These are phyloP conservation scores for Globisporangium nodosum DNA, from an alignment of 352 stramenopile genomes.

Conservation along the genomic window DNA sequence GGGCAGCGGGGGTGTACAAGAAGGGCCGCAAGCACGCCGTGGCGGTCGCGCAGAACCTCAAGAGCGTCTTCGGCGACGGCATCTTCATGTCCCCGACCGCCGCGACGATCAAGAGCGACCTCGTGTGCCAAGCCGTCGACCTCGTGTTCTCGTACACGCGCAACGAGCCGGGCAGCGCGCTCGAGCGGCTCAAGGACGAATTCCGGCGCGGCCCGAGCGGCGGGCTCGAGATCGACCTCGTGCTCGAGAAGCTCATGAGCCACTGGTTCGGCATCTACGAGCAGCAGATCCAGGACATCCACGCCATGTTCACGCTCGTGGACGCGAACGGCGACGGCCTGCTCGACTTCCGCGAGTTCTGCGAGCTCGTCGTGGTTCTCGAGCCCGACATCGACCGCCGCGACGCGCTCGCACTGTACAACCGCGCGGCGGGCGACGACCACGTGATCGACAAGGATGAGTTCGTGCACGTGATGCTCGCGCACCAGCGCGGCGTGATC, in stretches of 20 bases:
- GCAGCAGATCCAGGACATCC: constrained; percentile 70
- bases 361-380: constrained; percentile 49
- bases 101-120: constrained; percentile 45
- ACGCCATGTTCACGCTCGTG: constrained; percentile 66
- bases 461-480: constrained; percentile 71
- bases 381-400: constrained; percentile 63
- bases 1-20: constrained; percentile 57
- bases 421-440: constrained; percentile 56
- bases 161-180: constrained; percentile 29
- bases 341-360: constrained; percentile 73
- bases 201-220: constrained; percentile 15
- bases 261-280: constrained; percentile 78
- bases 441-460: constrained; percentile 79
- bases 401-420: constrained; percentile 55
- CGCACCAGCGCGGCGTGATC: constrained; percentile 61
- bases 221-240: constrained; percentile 58
- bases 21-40: constrained; percentile 61
- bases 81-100: constrained; percentile 52
- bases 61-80: constrained; percentile 61
- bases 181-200: constrained; percentile 56
- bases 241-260: constrained; percentile 72
- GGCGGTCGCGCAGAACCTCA: constrained; percentile 63
- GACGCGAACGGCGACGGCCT: constrained; percentile 65
- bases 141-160: constrained; percentile 63
- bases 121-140: constrained; percentile 66